A percentile compares a stretch with the other conserved stretches of the same genome.
phyloP scores from a whole-genome alignment of 2,329 filamentous ascomycete genomes.

The Fusarium nodosum region DNA sequence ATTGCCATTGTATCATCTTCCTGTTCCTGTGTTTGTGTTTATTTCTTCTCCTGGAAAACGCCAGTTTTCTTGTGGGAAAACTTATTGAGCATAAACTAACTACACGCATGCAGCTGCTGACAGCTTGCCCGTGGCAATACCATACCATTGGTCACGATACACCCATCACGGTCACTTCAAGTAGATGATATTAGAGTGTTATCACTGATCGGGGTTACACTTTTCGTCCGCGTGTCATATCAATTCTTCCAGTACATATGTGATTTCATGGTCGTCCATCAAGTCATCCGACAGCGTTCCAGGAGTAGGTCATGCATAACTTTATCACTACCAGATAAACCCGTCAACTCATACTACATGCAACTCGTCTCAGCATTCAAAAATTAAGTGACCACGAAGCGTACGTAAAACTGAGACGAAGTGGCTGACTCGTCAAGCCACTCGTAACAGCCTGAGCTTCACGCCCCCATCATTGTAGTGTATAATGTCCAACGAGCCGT shows the following conservation, averaged over 20 bases:
- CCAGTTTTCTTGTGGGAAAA: background rate
- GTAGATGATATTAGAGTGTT: conserved; percentile 3
- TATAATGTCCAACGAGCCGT: conserved; percentile 3
- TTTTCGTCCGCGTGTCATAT: background rate
- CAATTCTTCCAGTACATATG: background rate
- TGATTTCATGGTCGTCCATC: background rate
- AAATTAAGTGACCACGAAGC: background rate
- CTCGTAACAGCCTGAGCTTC: conserved; percentile 1
- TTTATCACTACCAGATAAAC: background rate
- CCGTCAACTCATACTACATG: background rate
- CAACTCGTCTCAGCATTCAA: background rate
- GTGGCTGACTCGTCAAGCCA: conserved; percentile 38
- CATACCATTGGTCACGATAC: conserved; percentile 24
- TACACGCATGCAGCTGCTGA: conserved; percentile 13
- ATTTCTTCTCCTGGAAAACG: conserved; percentile 2
- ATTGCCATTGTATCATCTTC: conserved; percentile 17
- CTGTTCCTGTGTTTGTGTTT: background rate
- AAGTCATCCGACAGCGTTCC: background rate
- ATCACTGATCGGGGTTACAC: conserved; percentile 16
- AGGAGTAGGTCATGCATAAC: background rate
- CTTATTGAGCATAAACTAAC: conserved; percentile 3
- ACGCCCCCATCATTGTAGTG: conserved; percentile 7
- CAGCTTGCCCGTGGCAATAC: background rate
- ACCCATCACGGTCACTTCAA: conserved; percentile 6
- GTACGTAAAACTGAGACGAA: background rate